Base-by-base conservation (phyloP, 1,284 basidiomycete genomes). In the Moesziomyces sp. region DNA sequence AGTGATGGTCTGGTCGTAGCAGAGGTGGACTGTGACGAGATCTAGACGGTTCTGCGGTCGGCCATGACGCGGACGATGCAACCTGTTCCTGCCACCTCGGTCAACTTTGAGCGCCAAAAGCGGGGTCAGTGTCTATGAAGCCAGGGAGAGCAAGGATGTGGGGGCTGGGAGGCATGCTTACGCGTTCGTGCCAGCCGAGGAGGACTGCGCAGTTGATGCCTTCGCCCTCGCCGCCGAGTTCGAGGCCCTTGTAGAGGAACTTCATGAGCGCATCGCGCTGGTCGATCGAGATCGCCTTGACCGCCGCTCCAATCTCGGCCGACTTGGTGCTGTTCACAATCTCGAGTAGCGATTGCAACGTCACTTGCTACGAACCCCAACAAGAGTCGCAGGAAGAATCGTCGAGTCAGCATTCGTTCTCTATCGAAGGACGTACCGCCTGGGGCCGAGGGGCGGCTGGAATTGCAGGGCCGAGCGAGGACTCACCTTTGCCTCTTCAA, bases 1-100 rank as follows among this genome's bases (percentile, higher is more conserved):
- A 21, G 48, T 16, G 34, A 49, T 13, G 34, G 11, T 40, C 18
- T 40, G 16, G 5, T 18, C 38, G 16, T 18, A n/a, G 30, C 30
- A 40, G 5, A 7, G 26, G 6, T 28, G 26, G 26, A 7, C 26
- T 28, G 26, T 28, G 26, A 28, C 26, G 26, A 28, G 18, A 40
- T 62, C 52, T 68, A 68, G 8, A 69, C 58, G 18, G 62, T 66
- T 44, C 71, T 63, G 11, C 71, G 66, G 86, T 99, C 96, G 42
- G 94, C 94, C 95, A 99, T 97, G 65, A 95, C 94, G 79, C 95
- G 88, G 69, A 97, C 94, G 84, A 99, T 98, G 85, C 93, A 96
- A 9, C 96, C 97, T 2, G 93, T 94, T 18, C 97, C 96, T 7
- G 94, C 94, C 30, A 92, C 89, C 85, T 98, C 96, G 21, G 94